phyloP scores from a whole-genome alignment of 352 stramenopile genomes.

The Globisporangium nodosum region DNA sequence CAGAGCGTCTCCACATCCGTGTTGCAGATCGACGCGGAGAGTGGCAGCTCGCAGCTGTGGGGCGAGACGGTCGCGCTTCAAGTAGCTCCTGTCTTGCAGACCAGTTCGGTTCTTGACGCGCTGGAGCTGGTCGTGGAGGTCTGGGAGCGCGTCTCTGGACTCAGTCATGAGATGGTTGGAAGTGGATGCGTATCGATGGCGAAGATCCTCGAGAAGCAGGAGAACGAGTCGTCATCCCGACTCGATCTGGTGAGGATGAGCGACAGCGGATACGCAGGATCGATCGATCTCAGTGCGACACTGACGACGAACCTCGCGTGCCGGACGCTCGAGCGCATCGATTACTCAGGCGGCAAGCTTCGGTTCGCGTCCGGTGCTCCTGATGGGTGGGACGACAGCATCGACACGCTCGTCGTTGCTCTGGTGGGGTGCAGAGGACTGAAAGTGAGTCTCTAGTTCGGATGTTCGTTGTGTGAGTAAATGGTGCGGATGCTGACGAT shows the following conservation, averaged over 20 bases:
- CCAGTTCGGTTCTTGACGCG: neutral
- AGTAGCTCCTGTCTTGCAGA: neutral
- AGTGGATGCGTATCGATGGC: neutral
- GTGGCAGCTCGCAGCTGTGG: neutral
- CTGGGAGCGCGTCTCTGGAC: neutral
- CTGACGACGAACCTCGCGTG: neutral
- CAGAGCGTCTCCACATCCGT: neutral
- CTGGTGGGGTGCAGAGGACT: too few relatives aligned
- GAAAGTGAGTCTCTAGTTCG: too few relatives aligned
- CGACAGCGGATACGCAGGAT: constrained; percentile 2
- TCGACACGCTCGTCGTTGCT: neutral
- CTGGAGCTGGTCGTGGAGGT: constrained; percentile 7
- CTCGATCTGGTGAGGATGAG: neutral
- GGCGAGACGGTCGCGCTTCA: neutral
- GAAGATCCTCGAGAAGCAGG: neutral
- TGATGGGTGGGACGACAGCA: neutral
- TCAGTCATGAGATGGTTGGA: constrained; percentile 1
- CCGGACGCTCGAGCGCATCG: neutral
- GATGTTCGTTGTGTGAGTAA: too few relatives aligned
- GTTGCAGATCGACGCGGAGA: neutral
- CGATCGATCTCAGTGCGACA: neutral
- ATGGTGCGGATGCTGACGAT: too few relatives aligned
- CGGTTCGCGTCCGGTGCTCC: neutral
- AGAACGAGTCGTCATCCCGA: neutral
- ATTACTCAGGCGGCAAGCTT: too few relatives aligned